phyloP scores from a whole-genome alignment of 768 basidiomycete genomes.

The Megacollybia marginata region DNA sequence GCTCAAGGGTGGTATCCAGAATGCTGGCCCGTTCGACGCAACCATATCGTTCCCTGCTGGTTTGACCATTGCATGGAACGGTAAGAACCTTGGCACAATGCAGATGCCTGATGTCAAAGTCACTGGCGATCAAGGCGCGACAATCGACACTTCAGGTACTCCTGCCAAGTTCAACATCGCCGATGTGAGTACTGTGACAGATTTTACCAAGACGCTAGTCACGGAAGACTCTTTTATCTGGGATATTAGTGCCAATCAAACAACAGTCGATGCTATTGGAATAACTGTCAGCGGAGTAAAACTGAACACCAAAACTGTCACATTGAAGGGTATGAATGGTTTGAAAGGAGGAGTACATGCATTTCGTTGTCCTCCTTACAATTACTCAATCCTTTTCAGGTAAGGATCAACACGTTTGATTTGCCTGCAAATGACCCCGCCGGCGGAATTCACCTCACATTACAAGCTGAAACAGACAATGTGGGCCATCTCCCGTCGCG shows the following conservation, averaged over 20 bases:
- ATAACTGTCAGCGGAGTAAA: slow-evolving; percentile 51
- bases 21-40: slow-evolving; percentile 70
- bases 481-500: slow-evolving; percentile 26
- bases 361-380: too few species aligned
- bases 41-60: slow-evolving; percentile 59
- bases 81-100: slow-evolving; percentile 49
- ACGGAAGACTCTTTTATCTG: slow-evolving; percentile 63
- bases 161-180: slow-evolving; percentile 40
- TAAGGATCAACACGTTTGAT: slow-evolving; percentile 61
- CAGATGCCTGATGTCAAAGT: slow-evolving; percentile 53
- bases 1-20: slow-evolving; percentile 56
- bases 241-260: slow-evolving; percentile 57
- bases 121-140: slow-evolving; percentile 56
- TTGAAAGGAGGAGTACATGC: slow-evolving; percentile 25
- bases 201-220: slow-evolving; percentile 61
- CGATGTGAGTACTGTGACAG: slow-evolving; percentile 47
- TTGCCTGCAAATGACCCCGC: slow-evolving; percentile 63
- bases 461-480: slow-evolving; percentile 53
- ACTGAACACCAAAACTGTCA: slow-evolving; percentile 49
- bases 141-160: slow-evolving; percentile 41
- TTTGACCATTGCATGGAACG: slow-evolving; percentile 53
- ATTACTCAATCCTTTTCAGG: slow-evolving; percentile 9
- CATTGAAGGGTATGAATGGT: slow-evolving; percentile 65
- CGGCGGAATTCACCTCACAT: slow-evolving; percentile 62
- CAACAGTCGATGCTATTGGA: slow-evolving; percentile 35